Evolutionary conservation across 768 basidiomycete species (phyloP).

Genomic region (Hypholoma fasciculare): DNA sequence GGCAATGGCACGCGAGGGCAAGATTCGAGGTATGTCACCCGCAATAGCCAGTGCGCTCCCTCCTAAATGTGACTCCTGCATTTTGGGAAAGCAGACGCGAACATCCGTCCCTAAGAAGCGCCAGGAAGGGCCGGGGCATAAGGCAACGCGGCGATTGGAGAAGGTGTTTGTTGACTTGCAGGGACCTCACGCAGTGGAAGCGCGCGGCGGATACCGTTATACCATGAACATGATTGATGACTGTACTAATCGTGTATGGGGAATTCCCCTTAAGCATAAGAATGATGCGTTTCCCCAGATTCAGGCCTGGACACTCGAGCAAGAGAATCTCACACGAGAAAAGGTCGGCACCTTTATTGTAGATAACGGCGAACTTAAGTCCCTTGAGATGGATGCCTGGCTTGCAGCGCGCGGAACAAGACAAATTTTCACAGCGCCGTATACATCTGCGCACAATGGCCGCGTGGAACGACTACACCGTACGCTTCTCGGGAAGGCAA

Average conservation of each 20-base stretch:
- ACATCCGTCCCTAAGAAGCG: constrained; percentile 12
- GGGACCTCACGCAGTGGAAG: constrained; percentile 19
- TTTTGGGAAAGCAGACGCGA: constrained; percentile 11
- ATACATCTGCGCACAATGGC: constrained; percentile 37
- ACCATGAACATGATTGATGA: constrained; percentile 36
- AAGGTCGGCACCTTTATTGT: constrained; percentile 15
- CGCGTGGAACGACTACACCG: constrained; percentile 34
- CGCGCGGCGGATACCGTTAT: constrained; percentile 24
- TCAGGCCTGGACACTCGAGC: constrained; percentile 25
- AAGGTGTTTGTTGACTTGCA: constrained; percentile 33
- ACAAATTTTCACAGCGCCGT: constrained; percentile 24
- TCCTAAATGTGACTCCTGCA: constrained; percentile 9
- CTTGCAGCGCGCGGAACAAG: constrained; percentile 6
- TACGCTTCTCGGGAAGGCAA: constrained; percentile 29
- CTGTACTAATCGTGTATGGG: constrained; percentile 26
- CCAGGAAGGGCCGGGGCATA: constrained; percentile 5
- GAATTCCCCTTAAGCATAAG: constrained; percentile 31
- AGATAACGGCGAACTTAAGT: constrained; percentile 23
- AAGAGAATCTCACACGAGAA: constrained; percentile 19
- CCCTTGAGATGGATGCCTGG: constrained; percentile 19
- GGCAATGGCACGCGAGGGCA: not conserved
- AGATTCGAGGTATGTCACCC: not conserved
- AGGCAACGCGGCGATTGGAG: constrained; percentile 24
- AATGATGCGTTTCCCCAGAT: constrained; percentile 21
- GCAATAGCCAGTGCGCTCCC: not conserved